These are phyloP conservation scores for Penicillium pulvis DNA, from an alignment of 495 filamentous ascomycete genomes.

Conservation along the genomic window DNA sequence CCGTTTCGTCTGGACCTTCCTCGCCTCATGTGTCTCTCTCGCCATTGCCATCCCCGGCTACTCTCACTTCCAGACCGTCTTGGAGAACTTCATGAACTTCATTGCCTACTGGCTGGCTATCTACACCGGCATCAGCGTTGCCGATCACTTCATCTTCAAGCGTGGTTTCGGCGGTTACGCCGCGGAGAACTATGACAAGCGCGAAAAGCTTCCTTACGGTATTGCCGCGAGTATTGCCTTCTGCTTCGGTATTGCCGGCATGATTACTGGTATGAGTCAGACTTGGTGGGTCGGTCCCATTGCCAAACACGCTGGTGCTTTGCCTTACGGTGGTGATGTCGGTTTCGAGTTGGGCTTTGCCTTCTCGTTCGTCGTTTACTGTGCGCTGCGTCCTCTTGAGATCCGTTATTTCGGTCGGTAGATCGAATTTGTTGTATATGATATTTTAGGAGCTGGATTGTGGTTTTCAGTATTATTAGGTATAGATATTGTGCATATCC, in stretches of 20 bases:
- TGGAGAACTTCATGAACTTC: slow-evolving; percentile 79
- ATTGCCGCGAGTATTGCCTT: slow-evolving; percentile 70
- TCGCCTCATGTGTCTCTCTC: slow-evolving; percentile 69
- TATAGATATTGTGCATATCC: background rate
- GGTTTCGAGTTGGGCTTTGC: slow-evolving; percentile 69
- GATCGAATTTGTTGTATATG: slow-evolving; percentile 18
- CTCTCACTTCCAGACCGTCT: slow-evolving; percentile 66
- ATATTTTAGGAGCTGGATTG: slow-evolving; percentile 9
- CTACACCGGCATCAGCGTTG: slow-evolving; percentile 70
- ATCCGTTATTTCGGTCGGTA: slow-evolving; percentile 39
- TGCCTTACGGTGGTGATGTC: slow-evolving; percentile 66
- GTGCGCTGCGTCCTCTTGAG: slow-evolving; percentile 38
- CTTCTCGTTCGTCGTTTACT: slow-evolving; percentile 37
- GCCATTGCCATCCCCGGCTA: slow-evolving; percentile 81
- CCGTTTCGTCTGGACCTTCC: slow-evolving; percentile 73
- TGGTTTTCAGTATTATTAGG: slow-evolving; percentile 1
- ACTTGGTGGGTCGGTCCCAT: slow-evolving; percentile 75
- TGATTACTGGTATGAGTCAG: slow-evolving; percentile 77
- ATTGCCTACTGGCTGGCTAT: slow-evolving; percentile 87
- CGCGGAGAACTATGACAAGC: slow-evolving; percentile 61
- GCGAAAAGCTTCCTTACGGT: slow-evolving; percentile 65
- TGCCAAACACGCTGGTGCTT: slow-evolving; percentile 59
- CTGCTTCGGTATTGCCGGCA: slow-evolving; percentile 68
- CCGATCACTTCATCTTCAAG: slow-evolving; percentile 79
- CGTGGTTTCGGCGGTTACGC: slow-evolving; percentile 64